phyloP scores from a whole-genome alignment of 2,329 filamentous ascomycete species.

The Colletotrichum liaoningense region DNA sequence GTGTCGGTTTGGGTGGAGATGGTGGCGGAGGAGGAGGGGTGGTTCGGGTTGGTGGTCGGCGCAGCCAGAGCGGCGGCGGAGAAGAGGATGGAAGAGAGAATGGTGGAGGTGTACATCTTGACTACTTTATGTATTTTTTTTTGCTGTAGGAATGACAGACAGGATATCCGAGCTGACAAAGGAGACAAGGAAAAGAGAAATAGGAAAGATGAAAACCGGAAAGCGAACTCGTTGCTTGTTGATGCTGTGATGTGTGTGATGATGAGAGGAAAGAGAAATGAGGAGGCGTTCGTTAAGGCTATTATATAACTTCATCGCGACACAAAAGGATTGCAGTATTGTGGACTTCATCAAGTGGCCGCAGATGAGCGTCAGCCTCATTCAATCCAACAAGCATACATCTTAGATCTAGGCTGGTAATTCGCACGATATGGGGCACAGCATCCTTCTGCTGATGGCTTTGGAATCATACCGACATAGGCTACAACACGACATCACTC shows the following conservation, averaged over 20 bases:
- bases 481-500: background rate
- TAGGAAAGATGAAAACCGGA: background rate
- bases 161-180: conserved; percentile 13
- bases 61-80: conserved; percentile 34
- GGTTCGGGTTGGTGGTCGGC: conserved; percentile 5
- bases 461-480: background rate
- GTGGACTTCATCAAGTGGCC: background rate
- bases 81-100: conserved; percentile 34
- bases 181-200: conserved; percentile 1
- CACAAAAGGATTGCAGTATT: background rate
- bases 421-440: background rate
- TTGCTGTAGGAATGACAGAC: background rate
- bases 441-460: background rate
- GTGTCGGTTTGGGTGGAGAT: background rate
- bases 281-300: background rate
- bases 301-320: background rate
- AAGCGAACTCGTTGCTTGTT: background rate
- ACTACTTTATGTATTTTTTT: background rate
- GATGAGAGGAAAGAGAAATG: background rate
- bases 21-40: background rate
- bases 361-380: background rate
- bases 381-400: background rate
- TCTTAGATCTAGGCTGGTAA: background rate
- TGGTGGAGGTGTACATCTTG: conserved; percentile 34
- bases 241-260: conserved; percentile 3